Evolutionary conservation across 345 rosid species (phyloP).

Genomic region (Carallia brachiata): DNA sequence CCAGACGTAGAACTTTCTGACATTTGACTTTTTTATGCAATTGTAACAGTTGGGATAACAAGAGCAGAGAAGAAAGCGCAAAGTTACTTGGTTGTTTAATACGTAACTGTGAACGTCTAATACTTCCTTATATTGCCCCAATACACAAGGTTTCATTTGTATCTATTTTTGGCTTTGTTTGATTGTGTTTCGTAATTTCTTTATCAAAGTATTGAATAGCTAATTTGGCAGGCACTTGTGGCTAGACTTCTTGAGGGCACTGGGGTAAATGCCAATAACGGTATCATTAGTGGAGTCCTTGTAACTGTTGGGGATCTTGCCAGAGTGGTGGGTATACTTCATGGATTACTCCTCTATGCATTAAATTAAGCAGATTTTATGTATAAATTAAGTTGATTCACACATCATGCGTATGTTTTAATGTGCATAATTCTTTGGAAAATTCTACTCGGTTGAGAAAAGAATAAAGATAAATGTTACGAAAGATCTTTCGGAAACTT

Average conservation of each 20-base stretch:
- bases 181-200: neutral
- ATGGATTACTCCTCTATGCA: neutral
- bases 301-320: slow-evolving; percentile 99
- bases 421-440: neutral
- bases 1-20: slow-evolving; percentile 12
- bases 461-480: too few relatives aligned
- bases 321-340: slow-evolving; percentile 74
- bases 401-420: neutral
- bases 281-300: slow-evolving; percentile 90
- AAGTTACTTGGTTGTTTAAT: slow-evolving; percentile 96
- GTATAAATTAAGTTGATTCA: neutral
- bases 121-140: slow-evolving; percentile 91
- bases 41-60: slow-evolving; percentile 95
- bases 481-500: too few relatives aligned
- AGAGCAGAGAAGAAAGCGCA: slow-evolving; percentile 97
- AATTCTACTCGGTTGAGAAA: neutral
- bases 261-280: slow-evolving; percentile 80
- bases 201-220: slow-evolving; percentile 15
- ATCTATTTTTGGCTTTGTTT: slow-evolving; percentile 14
- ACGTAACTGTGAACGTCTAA: slow-evolving; percentile 88
- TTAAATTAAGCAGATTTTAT: neutral
- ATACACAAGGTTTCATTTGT: slow-evolving; percentile 76
- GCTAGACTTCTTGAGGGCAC: slow-evolving; percentile 87
- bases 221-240: slow-evolving; percentile 76
- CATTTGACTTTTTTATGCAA: slow-evolving; percentile 37